Base-by-base conservation (phyloP, 148 eudicot species). In the Cornus kousa region DNA sequence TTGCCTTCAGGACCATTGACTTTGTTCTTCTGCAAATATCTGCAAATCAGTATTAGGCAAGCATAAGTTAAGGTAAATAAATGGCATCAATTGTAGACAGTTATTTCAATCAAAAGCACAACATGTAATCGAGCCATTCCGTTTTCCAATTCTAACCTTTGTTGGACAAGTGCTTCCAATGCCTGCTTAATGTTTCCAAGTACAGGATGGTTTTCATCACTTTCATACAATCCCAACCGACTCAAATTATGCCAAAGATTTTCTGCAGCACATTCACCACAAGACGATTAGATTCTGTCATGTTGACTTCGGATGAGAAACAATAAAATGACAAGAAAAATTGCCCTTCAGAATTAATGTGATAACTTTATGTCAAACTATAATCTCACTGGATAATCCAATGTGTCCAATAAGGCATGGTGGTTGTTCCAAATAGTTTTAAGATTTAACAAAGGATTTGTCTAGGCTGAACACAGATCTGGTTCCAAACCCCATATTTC, bases 21-120 rank as follows among this genome's bases (percentile, higher is more conserved):
- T 85, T 93, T 96, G 55, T 93, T 97, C 84, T 93, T 96, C 82
- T 93, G 99, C 86, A 96, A 83, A 79, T 87, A 96, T 74, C 99
- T 96, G 78, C 7, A 57, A 57, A 57, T 22, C 39, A 43, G 33
- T 16, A 32, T 23, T 37, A 76, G 0, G 68, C 24, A 69, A 22
- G 19, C 19, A 72, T 9, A 74, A 13, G 2, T 73, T 35, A 35
- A 35, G 5, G 5, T 35, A 35, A 35, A 35, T 2, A 35, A 35
- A 35, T 35, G 37, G 37, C 1, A 35, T 35, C 37, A 35, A 35
- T 35, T 35, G 0, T 35, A 35, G 37, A 35, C 37, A 35, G 37
- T 35, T 35, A 4, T 35, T 35, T 35, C 37, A 35, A 35, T 35
- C 31, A 66, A 72, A 67, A 40, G 2, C 13, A 9, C 19, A 22